Conservation (phyloP, 768 basidiomycete genomes). For the Russula virescens region DNA sequence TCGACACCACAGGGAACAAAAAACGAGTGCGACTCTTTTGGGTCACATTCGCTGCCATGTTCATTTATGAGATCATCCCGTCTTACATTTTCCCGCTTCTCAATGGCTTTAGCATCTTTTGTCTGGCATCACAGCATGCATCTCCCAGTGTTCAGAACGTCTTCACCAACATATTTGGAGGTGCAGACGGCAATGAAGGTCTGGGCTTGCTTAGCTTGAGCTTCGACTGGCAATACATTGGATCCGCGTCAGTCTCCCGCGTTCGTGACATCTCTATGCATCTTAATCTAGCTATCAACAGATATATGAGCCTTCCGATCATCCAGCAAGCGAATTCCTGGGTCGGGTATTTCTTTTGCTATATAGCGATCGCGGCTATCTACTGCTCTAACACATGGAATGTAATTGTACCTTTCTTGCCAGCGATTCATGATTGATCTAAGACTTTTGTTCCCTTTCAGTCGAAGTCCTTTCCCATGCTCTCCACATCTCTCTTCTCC, state of each 20-base stretch:
- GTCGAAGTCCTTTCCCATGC: constrained; percentile 52
- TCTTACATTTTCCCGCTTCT: constrained; percentile 59
- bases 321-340: constrained; percentile 57
- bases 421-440: constrained; percentile 30
- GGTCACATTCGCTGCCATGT: constrained; percentile 46
- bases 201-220: constrained; percentile 54
- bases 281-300: background rate
- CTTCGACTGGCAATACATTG: constrained; percentile 68
- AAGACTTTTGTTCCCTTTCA: constrained; percentile 24
- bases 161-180: constrained; percentile 63
- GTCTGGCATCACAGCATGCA: constrained; percentile 49
- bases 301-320: constrained; percentile 48
- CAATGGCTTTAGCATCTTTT: constrained; percentile 55
- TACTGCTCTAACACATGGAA: constrained; percentile 63
- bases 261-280: background rate
- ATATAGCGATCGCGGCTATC: constrained; percentile 47
- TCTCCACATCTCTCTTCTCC: constrained; percentile 54
- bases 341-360: constrained; percentile 49
- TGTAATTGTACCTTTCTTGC: constrained; percentile 30
- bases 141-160: constrained; percentile 40
- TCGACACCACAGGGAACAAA: constrained; percentile 37
- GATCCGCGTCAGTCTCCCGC: constrained; percentile 32
- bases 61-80: constrained; percentile 48
- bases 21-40: constrained; percentile 52
- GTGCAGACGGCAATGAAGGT: constrained; percentile 61